Percentiles rank a stretch among this genome's conserved stretches.
phyloP scores from a whole-genome alignment of 2,329 filamentous ascomycete genomes.

The Fusarium denticulatum region DNA sequence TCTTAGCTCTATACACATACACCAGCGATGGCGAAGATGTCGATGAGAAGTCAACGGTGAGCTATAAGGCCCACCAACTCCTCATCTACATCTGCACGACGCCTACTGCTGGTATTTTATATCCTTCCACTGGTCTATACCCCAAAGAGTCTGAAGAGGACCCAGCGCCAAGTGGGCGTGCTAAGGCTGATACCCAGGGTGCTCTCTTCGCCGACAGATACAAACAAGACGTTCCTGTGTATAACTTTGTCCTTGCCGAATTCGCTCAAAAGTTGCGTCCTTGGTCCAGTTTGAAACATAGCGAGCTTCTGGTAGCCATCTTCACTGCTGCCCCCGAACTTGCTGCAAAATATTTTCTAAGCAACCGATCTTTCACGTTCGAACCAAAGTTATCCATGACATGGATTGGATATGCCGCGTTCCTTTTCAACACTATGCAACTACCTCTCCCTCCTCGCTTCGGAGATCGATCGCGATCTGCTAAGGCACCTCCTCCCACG shows the following conservation, averaged over 20 bases:
- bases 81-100: conserved; percentile 80
- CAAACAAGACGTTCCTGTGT: conserved; percentile 73
- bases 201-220: conserved; percentile 77
- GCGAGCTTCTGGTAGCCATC: conserved; percentile 81
- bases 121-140: conserved; percentile 85
- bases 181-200: conserved; percentile 67
- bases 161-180: conserved; percentile 46
- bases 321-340: conserved; percentile 87
- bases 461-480: conserved; percentile 70
- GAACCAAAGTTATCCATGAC: conserved; percentile 92
- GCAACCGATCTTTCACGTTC: conserved; percentile 82
- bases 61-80: conserved; percentile 78
- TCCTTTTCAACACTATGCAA: conserved; percentile 83
- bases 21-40: conserved; percentile 56
- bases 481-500: conserved; percentile 78
- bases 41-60: conserved; percentile 62
- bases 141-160: conserved; percentile 72
- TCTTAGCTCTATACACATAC: conserved; percentile 77
- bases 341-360: conserved; percentile 85
- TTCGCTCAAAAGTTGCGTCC: conserved; percentile 84
- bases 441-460: conserved; percentile 78
- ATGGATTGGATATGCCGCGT: conserved; percentile 93
- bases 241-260: conserved; percentile 81
- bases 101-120: conserved; percentile 76
- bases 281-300: conserved; percentile 83